Base-by-base conservation (phyloP, 805 yeast genomes). In the Cyberlindnera bimundalis region DNA sequence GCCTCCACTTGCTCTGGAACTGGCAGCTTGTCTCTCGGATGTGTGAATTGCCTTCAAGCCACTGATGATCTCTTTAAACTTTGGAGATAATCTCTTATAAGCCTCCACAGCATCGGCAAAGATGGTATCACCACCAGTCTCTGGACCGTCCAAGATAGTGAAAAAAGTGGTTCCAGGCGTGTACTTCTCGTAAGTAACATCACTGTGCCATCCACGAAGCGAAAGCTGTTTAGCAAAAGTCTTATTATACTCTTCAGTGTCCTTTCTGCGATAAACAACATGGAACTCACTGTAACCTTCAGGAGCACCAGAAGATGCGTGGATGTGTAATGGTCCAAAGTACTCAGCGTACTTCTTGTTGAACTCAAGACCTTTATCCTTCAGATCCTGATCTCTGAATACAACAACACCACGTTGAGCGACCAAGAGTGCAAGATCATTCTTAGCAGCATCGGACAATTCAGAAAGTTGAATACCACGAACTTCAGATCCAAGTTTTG, bases 51-150 rank as follows among this genome's bases (percentile, higher is more conserved):
- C 90, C 52, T 78, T 76, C 53, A 84, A 70, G 0, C 82, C 82
- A 15, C 70, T 67, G 32, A 84, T 59, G 48, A 80, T 64, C 53
- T 76, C 64, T 57, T 79, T 71, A 66, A 83, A 74, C 21, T 67
- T 73, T 18, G 84, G 84, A 1, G 90, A 82, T 39, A 84, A 68
- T 53, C 90, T 67, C 43, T 79, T 74, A 61, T 80, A 84, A 10
- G 87, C 88, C 58, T 81, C 88, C 27, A 70, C 68, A 20, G 79
- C 70, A 55, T 82, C 86, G n/a, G 85, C 75, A 56, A 82, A 84
- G 35, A 82, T 65, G n/a, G 87, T 84, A 59, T 84, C 93, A 46
- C 93, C 93, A 39, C 91, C 89, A 30, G 78, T 60, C 17, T 72
- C 76, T 20, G 79, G 79, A 26, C 71, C 69, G 43, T 81, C 84